Evolutionary conservation across 768 basidiomycete species (phyloP), one percentile per base, ranked within the genome.

Genomic region (Dendrothele bispora): DNA sequence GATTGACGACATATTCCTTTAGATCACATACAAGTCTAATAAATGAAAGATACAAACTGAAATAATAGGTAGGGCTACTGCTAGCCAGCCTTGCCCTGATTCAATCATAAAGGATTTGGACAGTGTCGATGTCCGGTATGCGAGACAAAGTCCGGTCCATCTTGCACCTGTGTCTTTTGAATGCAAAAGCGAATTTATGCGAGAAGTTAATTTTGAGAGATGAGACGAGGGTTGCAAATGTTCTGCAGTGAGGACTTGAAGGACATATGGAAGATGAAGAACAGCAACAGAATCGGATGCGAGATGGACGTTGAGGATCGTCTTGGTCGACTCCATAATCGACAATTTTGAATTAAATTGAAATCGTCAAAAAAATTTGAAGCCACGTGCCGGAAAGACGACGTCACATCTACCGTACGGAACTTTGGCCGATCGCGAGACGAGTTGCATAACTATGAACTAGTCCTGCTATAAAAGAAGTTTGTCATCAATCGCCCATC

Each of bases 111-210:
- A 53, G 10, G 63, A 60, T 58, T 70, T 80, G 2, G 86, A 88
- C 32, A 80, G 61, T 20, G 72, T 53, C 1, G 84, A 77, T 8
- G 84, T 84, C 54, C 80, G 82, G 55, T 83, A 70, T 1, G 91
- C 90, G 39, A 92, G 64, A 55, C 81, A 87, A 27, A 91, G 70
- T 7, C 88, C 91, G 18, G 86, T 83, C 91, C 91, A 93, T 48
- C 86, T 79, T 43, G 80, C 82, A 34, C 79, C 84, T n/a, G 82
- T 60, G 55, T 88, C 82, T 67, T 87, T 90, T 15, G 91, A 84
- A 58, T 86, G 84, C 40, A 92, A 70, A 43, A 92, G 69, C 3
- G 89, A 82, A 54, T 80, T 82, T 51, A 91, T 70, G 48, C 90
- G 77, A n/a, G 78, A 72, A 11, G 74, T 71, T 89, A 89, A 93